Evolutionary conservation across 2,329 filamentous ascomycete genomes (phyloP).

Genomic region (Ilyonectria sp.): DNA sequence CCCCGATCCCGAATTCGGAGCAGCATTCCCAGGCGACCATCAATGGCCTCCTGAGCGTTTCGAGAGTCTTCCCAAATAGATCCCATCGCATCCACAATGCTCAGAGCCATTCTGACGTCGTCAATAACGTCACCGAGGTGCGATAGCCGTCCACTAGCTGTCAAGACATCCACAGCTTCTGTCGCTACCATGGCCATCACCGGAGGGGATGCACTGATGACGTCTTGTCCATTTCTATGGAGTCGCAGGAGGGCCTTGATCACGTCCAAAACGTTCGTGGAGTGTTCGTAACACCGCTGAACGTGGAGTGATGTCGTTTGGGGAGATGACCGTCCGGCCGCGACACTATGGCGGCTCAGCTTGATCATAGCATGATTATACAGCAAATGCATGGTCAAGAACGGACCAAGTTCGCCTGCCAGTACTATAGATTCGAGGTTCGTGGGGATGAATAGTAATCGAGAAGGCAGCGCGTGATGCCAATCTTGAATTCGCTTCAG

Average conservation of each 20-base stretch:
- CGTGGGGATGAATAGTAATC: slow-evolving; percentile 67
- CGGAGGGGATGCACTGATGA: slow-evolving; percentile 66
- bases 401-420: slow-evolving; percentile 69
- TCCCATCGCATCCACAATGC: slow-evolving; percentile 69
- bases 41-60: slow-evolving; percentile 64
- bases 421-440: slow-evolving; percentile 72
- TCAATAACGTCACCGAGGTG: slow-evolving; percentile 68
- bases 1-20: slow-evolving; percentile 53
- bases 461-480: slow-evolving; percentile 68
- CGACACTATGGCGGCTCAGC: slow-evolving; percentile 73
- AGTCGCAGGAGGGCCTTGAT: slow-evolving; percentile 58
- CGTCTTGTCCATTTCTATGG: slow-evolving; percentile 50
- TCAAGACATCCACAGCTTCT: slow-evolving; percentile 77
- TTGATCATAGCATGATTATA: slow-evolving; percentile 76
- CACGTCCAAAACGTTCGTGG: slow-evolving; percentile 66
- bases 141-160: slow-evolving; percentile 69
- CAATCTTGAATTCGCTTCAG: slow-evolving; percentile 70
- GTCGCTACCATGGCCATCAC: slow-evolving; percentile 75
- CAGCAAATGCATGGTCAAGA: slow-evolving; percentile 77
- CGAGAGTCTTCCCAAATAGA: slow-evolving; percentile 73
- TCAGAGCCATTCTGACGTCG: slow-evolving; percentile 66
- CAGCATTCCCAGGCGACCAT: slow-evolving; percentile 54
- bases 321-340: slow-evolving; percentile 54
- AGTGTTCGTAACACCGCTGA: slow-evolving; percentile 65
- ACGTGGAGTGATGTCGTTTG: slow-evolving; percentile 62